Evolutionary conservation across 2,329 filamentous ascomycete genomes (phyloP).

Genomic region (Colletotrichum destructivum): DNA sequence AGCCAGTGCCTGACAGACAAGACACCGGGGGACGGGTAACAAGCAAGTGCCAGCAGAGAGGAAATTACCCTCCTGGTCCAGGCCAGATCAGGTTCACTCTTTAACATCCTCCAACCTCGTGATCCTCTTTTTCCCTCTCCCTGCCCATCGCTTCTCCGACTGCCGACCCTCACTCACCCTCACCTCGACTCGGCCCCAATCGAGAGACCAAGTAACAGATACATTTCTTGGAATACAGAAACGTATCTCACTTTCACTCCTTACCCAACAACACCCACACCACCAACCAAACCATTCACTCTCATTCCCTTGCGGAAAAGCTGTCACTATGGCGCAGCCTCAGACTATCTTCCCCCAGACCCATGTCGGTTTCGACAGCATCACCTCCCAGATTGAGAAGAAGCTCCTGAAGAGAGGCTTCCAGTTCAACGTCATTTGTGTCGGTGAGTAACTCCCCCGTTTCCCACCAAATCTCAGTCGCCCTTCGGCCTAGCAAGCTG

Average conservation of each 20-base stretch:
- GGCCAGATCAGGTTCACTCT: slow-evolving; percentile 17
- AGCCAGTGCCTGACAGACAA: slow-evolving; percentile 39
- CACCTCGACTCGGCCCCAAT: slow-evolving; percentile 48
- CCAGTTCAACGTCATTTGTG: slow-evolving; percentile 99
- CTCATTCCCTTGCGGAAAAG: slow-evolving; percentile 49
- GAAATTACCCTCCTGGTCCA: slow-evolving; percentile 55
- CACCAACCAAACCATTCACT: slow-evolving; percentile 48
- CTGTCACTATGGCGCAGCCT: slow-evolving; percentile 67
- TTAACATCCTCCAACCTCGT: slow-evolving; percentile 43
- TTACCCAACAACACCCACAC: slow-evolving; percentile 50
- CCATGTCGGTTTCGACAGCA: slow-evolving; percentile 99
- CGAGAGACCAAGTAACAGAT: slow-evolving; percentile 30
- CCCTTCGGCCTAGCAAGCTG: slow-evolving; percentile 1
- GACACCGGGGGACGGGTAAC: slow-evolving; percentile 36
- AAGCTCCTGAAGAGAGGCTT: slow-evolving; percentile 99
- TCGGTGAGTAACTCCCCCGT: slow-evolving; percentile 77
- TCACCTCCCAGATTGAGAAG: slow-evolving; percentile 99
- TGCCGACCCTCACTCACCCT: slow-evolving; percentile 28
- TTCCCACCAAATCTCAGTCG: background rate
- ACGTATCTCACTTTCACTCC: slow-evolving; percentile 46
- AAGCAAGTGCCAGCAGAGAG: slow-evolving; percentile 50
- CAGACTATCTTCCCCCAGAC: slow-evolving; percentile 88
- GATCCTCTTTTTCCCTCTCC: slow-evolving; percentile 33
- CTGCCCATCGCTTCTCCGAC: slow-evolving; percentile 39
- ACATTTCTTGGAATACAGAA: slow-evolving; percentile 56